These are phyloP conservation scores for Thozetella sp. DNA, from an alignment of 495 filamentous ascomycete genomes.

Conservation along the genomic window DNA sequence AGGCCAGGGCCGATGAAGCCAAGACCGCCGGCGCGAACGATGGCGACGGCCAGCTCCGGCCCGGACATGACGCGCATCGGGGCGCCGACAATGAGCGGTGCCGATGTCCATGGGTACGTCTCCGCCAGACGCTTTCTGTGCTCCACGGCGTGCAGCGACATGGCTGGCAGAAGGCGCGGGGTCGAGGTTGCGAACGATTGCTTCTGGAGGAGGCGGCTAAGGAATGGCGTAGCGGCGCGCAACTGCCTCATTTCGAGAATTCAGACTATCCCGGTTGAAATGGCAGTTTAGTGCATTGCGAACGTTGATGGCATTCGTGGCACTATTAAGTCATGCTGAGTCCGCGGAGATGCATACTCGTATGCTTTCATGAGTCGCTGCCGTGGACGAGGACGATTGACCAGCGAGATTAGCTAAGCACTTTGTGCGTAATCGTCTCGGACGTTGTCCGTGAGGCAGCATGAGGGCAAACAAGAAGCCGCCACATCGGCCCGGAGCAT, in stretches of 20 bases:
- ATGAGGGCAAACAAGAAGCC: no score
- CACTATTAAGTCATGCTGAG: no score
- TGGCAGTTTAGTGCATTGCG: no score
- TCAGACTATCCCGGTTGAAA: no score
- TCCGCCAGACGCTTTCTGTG: conserved; percentile 8
- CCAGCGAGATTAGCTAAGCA: neutral
- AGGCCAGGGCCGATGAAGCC: conserved; percentile 90
- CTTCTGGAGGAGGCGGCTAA: neutral
- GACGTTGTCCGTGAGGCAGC: neutral
- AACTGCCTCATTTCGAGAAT: no score
- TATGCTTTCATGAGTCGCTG: no score
- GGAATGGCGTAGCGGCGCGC: neutral
- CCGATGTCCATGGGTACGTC: conserved; percentile 64
- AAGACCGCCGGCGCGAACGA: conserved; percentile 90
- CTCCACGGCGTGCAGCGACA: conserved; percentile 2
- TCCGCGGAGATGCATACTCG: no score
- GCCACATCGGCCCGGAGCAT: no score
- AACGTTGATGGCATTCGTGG: no score
- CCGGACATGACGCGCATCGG: conserved; percentile 76
- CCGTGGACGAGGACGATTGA: no score
- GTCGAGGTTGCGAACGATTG: neutral
- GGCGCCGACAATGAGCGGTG: conserved; percentile 65
- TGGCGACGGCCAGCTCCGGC: conserved; percentile 81
- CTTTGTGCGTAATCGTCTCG: neutral
- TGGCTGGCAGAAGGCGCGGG: neutral